A percentile compares a stretch with the other conserved stretches of the same genome.
phyloP scores from a whole-genome alignment of 352 stramenopile genomes.

The Phytopythium sindhum region DNA sequence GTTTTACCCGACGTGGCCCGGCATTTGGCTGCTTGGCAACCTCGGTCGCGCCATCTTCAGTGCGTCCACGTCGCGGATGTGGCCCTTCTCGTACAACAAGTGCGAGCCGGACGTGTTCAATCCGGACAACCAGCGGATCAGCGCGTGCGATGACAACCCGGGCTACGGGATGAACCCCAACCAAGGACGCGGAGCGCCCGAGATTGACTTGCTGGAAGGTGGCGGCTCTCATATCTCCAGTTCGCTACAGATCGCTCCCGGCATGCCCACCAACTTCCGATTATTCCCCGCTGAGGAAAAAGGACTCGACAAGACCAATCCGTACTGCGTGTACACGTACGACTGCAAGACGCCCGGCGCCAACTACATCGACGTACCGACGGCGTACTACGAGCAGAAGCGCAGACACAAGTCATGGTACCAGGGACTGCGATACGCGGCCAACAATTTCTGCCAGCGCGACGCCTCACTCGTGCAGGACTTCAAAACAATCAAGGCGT shows the following conservation, averaged over 20 bases:
- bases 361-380: constrained; percentile 46
- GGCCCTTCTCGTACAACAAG: constrained; percentile 92
- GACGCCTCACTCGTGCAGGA: constrained; percentile 18
- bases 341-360: constrained; percentile 49
- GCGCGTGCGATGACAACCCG: constrained; percentile 86
- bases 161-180: constrained; percentile 89
- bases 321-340: constrained; percentile 45
- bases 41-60: constrained; percentile 91
- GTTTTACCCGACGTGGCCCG: constrained; percentile 83
- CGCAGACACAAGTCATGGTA: constrained; percentile 56
- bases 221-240: constrained; percentile 75
- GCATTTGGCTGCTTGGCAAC: constrained; percentile 94
- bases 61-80: constrained; percentile 87
- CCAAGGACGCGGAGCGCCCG: constrained; percentile 86
- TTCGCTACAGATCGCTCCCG: constrained; percentile 85
- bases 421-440: constrained; percentile 45
- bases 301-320: constrained; percentile 18
- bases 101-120: constrained; percentile 65
- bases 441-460: constrained; percentile 39
- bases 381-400: constrained; percentile 27
- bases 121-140: constrained; percentile 64
- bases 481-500: constrained; percentile 22
- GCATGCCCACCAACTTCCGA: constrained; percentile 60
- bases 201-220: constrained; percentile 58
- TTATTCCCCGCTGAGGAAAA: constrained; percentile 36